Evolutionary conservation across 2,329 filamentous ascomycete genomes (phyloP), one percentile per base, ranked within the genome.

Genomic region (Nemania diffusa): DNA sequence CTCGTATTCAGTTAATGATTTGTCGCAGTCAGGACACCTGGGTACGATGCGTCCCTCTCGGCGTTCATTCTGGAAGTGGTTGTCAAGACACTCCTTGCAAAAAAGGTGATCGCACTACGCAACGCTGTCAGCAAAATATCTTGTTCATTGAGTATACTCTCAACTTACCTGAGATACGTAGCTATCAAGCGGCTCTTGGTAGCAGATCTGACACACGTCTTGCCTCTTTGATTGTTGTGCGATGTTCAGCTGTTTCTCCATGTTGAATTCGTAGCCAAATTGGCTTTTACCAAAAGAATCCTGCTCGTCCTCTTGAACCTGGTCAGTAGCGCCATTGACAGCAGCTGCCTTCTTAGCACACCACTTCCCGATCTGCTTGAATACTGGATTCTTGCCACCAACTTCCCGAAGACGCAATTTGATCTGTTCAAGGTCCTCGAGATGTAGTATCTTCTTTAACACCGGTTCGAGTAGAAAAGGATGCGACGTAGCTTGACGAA

Each of bases 401-500:
- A 55, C 15, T 4, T 34, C n/a, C 4, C 13, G 0, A 5, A 68
- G 37, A 6, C 37, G 8, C 2, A 4, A 1, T 26, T 56, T 13
- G 15, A 64, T 65, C 9, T 64, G 15, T 3, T 15, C 0, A 13
- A 69, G 50, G 20, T 70, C 60, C 1, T 22, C 27, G 13, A 9
- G 2, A 0, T 13, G 56, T 9, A 69, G 37, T 5, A 3, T 29
- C 0, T 69, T 29, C 34, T 69, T 69, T 5, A 70, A 13, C 1
- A 34, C 26, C 5, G 57, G 5, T 17, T 70, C 66, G 1, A 69
- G 29, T n/a, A 69, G 37, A 40, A 70, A 67, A 1, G 66, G 63
- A 22, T 70, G 66, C 2, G 44, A 26, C 6, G 20, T 60, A 4
- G 34, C 57, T 55, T 70, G 66, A 0, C 69, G 55, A 32, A 70